Evolutionary conservation across 2,329 filamentous ascomycete species (phyloP).

Genomic region (Fusarium poae): DNA sequence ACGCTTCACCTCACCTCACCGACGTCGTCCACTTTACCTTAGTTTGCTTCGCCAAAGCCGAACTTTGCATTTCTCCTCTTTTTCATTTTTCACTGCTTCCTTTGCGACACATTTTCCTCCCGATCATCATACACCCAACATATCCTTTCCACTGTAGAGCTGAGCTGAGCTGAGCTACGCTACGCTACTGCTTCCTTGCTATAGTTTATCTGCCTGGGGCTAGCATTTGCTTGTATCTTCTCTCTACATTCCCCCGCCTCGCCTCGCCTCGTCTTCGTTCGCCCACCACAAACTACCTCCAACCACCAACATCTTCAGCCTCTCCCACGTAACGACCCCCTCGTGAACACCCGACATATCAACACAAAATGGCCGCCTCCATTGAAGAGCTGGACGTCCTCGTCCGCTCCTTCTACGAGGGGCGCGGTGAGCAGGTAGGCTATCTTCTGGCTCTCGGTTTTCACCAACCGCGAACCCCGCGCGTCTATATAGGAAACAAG

Average conservation of each 20-base stretch:
- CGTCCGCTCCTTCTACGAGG: constrained; percentile 97
- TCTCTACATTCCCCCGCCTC: constrained; percentile 49
- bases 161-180: constrained; percentile 7
- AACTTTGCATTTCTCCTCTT: constrained; percentile 44
- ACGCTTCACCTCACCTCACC: constrained; percentile 48
- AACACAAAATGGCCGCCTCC: constrained; percentile 71
- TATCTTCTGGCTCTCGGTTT: constrained; percentile 27
- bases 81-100: constrained; percentile 39
- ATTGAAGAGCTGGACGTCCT: constrained; percentile 97
- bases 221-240: constrained; percentile 47
- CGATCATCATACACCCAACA: constrained; percentile 12
- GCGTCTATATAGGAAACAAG: constrained; percentile 33
- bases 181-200: constrained; percentile 37
- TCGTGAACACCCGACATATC: constrained; percentile 39
- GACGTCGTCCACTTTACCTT: constrained; percentile 47
- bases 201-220: constrained; percentile 41
- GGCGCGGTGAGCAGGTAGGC: constrained; percentile 89
- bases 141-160: constrained; percentile 29
- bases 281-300: constrained; percentile 45
- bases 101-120: constrained; percentile 25
- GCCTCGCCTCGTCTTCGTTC: constrained; percentile 34
- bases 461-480: constrained; percentile 41
- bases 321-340: constrained; percentile 49
- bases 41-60: constrained; percentile 38
- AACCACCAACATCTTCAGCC: constrained; percentile 40